These are phyloP conservation scores for Teunomyces atbi DNA, from an alignment of 805 yeast species.

Conservation along the genomic window DNA sequence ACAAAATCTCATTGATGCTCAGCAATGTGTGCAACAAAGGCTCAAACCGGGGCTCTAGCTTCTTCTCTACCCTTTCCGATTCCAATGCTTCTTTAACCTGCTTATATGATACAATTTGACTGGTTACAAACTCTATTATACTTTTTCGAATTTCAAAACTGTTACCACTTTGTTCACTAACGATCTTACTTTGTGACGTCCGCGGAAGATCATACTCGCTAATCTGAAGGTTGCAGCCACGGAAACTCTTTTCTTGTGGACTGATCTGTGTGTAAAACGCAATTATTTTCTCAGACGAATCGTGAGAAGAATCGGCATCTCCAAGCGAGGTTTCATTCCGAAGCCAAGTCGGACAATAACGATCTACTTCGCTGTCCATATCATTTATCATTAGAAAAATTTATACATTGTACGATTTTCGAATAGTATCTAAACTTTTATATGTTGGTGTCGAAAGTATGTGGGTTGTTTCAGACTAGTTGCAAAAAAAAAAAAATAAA, in stretches of 20 bases:
- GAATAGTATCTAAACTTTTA: neutral
- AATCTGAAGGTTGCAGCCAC: neutral
- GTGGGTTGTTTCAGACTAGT: neutral
- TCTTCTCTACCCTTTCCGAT: neutral
- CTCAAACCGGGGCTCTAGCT: neutral
- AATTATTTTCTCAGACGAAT: constrained; percentile 1
- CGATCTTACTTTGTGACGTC: neutral
- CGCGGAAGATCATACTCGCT: neutral
- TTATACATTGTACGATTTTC: no score
- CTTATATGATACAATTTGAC: neutral
- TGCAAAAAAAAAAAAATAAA: neutral
- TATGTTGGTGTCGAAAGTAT: neutral
- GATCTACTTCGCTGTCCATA: neutral
- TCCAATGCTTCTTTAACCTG: neutral
- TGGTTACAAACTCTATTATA: neutral
- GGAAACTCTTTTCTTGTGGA: neutral
- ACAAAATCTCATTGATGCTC: neutral
- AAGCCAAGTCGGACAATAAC: constrained; percentile 1
- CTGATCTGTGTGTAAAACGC: neutral
- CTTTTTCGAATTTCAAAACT: neutral
- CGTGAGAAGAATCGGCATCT: neutral
- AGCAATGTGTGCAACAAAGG: neutral
- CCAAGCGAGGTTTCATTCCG: neutral
- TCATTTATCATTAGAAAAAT: constrained; percentile 1
- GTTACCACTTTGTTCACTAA: neutral